Evolutionary conservation across 2,329 filamentous ascomycete species (phyloP).

Genomic region (Trichophaea hybrida): DNA sequence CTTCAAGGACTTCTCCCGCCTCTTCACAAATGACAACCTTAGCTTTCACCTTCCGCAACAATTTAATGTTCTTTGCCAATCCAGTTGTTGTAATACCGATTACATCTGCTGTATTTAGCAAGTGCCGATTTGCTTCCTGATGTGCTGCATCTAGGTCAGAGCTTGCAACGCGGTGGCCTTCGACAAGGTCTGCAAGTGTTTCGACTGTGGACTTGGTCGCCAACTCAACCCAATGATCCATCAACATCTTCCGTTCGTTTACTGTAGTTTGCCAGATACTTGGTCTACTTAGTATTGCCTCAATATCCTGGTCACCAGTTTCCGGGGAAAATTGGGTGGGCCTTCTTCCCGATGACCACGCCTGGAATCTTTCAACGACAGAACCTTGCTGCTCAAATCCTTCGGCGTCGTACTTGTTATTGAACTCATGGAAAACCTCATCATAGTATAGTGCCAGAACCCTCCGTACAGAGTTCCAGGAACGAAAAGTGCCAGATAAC

Average conservation of each 20-base stretch:
- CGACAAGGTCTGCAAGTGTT: not conserved
- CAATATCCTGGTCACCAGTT: not conserved
- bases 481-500: not conserved
- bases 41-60: slow-evolving; percentile 37
- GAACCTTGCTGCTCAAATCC: not conserved
- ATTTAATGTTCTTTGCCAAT: slow-evolving; percentile 39
- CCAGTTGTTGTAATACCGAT: slow-evolving; percentile 48
- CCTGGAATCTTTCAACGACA: not conserved
- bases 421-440: not conserved
- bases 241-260: not conserved
- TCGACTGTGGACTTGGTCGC: not conserved
- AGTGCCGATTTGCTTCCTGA: too few relatives aligned
- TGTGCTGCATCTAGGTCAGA: not conserved
- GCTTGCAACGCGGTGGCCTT: not conserved
- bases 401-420: not conserved
- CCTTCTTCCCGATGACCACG: not conserved
- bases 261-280: not conserved
- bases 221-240: not conserved
- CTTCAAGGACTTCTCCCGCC: slow-evolving; percentile 52
- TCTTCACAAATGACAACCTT: slow-evolving; percentile 53
- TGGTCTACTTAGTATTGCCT: not conserved
- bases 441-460: not conserved
- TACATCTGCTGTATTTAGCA: slow-evolving; percentile 30
- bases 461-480: not conserved
- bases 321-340: not conserved